These are phyloP conservation scores for Ceratocystis smalleyi DNA, from an alignment of 2,329 filamentous ascomycete species.

Conservation along the genomic window DNA sequence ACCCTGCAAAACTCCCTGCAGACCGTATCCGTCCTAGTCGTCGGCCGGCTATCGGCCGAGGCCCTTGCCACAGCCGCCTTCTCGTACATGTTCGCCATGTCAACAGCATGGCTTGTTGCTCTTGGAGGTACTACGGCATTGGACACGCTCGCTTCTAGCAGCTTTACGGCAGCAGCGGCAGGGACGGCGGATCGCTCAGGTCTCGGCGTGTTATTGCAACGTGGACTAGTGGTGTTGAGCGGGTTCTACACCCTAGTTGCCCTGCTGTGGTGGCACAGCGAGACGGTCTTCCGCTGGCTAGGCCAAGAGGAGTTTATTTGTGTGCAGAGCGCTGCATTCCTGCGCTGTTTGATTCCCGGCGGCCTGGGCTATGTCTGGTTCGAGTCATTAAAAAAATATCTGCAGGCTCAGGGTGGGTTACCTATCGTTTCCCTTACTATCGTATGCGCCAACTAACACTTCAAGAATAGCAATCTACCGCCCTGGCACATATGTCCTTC, in stretches of 20 bases:
- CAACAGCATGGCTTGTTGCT: slow-evolving; percentile 72
- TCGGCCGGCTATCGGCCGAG: slow-evolving; percentile 63
- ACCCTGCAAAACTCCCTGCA: slow-evolving; percentile 74
- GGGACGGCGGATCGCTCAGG: slow-evolving; percentile 64
- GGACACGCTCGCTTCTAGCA: slow-evolving; percentile 69
- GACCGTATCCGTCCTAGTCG: slow-evolving; percentile 66
- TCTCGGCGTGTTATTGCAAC: slow-evolving; percentile 62
- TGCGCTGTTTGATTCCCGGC: slow-evolving; percentile 60
- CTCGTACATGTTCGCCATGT: slow-evolving; percentile 88
- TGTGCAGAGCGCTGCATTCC: slow-evolving; percentile 54
- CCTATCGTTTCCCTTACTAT: not conserved
- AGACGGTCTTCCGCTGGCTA: slow-evolving; percentile 55
- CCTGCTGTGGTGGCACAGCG: slow-evolving; percentile 58
- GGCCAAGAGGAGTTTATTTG: slow-evolving; percentile 70
- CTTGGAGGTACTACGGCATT: slow-evolving; percentile 74
- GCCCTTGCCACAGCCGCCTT: slow-evolving; percentile 70
- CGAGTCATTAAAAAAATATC: slow-evolving; percentile 69
- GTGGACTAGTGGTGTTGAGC: slow-evolving; percentile 56
- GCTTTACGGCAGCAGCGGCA: slow-evolving; percentile 66
- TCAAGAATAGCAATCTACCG: slow-evolving; percentile 44
- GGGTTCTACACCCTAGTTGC: slow-evolving; percentile 59
- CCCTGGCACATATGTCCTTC: slow-evolving; percentile 65
- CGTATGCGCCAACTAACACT: not conserved
- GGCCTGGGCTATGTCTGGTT: slow-evolving; percentile 81
- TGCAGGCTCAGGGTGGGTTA: slow-evolving; percentile 68